Conservation (phyloP, 305 asterid genomes). For the Salvia sclarea region DNA sequence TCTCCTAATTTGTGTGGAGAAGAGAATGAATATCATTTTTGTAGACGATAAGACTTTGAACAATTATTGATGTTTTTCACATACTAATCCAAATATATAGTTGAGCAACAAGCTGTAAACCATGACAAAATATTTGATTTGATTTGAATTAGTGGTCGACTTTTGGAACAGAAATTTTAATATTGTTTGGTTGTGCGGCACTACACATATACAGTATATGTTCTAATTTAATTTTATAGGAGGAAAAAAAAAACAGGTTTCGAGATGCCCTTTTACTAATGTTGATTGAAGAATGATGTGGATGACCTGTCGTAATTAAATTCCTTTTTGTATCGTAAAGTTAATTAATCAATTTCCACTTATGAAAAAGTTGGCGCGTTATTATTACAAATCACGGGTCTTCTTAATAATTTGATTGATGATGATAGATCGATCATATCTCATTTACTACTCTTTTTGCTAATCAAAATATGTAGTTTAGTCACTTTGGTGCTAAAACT, state of each 20-base stretch:
- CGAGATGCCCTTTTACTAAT: neutral
- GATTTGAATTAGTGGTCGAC: slow-evolving; percentile 11
- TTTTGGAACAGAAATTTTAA: slow-evolving; percentile 8
- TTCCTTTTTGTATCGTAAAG: neutral
- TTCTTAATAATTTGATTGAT: neutral
- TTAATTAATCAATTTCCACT: slow-evolving; percentile 36
- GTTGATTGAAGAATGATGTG: slow-evolving; percentile 34
- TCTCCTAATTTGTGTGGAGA: no score
- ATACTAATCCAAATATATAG: neutral
- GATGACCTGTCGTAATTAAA: slow-evolving; percentile 4
- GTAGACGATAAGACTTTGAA: no score
- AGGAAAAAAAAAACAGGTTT: neutral
- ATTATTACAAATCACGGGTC: neutral
- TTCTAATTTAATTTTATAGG: neutral
- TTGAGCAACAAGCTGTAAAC: neutral
- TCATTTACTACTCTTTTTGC: neutral
- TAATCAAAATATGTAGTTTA: neutral
- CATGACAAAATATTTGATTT: neutral
- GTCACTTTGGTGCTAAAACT: neutral
- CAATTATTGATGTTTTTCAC: no score
- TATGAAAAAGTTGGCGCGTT: slow-evolving; percentile 4
- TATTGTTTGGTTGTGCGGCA: slow-evolving; percentile 25
- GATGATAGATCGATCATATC: slow-evolving; percentile 2
- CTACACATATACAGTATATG: neutral
- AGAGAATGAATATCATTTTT: no score